Percentiles rank a stretch among this genome's conserved stretches.
These are phyloP conservation scores for Aechmea fasciata DNA, from an alignment of 176 grass and related monocot species.

Conservation along the genomic window DNA sequence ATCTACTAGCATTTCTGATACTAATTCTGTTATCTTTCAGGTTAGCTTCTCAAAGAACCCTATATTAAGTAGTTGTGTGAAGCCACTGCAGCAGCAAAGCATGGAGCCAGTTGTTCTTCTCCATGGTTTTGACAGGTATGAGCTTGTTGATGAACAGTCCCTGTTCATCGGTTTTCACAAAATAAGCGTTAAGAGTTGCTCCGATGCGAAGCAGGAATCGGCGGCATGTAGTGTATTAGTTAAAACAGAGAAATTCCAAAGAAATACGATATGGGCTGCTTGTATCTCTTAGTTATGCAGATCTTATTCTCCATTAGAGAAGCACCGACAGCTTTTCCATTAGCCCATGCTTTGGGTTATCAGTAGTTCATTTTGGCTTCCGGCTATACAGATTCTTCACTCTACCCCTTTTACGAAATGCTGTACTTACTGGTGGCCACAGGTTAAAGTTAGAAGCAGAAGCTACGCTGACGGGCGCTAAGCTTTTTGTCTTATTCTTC, in stretches of 20 bases:
- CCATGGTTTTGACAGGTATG: conserved; percentile 90
- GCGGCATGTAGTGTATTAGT: background rate
- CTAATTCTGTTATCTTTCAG: conserved; percentile 20
- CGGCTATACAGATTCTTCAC: too few species aligned
- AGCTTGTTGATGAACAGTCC: background rate
- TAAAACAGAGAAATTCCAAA: background rate
- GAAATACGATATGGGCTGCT: background rate
- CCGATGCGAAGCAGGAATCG: background rate
- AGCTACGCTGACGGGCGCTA: background rate
- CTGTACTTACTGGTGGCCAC: too few species aligned
- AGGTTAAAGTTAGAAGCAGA: too few species aligned
- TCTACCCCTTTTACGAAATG: too few species aligned
- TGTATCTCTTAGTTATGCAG: background rate
- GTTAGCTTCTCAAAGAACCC: conserved; percentile 38
- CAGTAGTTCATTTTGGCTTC: background rate
- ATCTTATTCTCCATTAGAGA: background rate
- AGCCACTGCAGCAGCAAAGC: conserved; percentile 40
- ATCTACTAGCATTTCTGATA: background rate
- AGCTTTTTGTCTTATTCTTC: too few species aligned
- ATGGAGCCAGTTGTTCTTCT: conserved; percentile 68
- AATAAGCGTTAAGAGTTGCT: background rate
- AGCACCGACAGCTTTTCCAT: background rate
- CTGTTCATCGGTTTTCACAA: background rate
- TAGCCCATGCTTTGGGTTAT: background rate
- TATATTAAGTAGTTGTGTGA: conserved; percentile 88